These are phyloP conservation scores for Maudiozyma humilis DNA, from an alignment of 1,139 yeast genomes.

Conservation along the genomic window DNA sequence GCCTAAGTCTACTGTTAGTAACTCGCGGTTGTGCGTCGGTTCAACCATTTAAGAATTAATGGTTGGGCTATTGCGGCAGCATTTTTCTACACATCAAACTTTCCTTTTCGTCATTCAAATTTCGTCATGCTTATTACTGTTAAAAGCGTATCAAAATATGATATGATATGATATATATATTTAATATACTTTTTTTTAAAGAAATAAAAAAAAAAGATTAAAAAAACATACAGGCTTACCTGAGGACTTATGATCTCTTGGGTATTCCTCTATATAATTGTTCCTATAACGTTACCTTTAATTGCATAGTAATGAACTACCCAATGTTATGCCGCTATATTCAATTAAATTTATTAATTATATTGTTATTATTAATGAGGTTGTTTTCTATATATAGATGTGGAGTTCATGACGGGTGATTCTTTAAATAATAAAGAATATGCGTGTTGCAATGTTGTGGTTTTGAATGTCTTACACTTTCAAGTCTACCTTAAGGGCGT, in stretches of 20 bases:
- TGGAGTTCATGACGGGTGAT: no score
- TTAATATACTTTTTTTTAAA: background rate
- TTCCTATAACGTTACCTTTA: no score
- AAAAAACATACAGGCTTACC: no score
- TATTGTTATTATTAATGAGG: no score
- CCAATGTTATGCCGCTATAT: no score
- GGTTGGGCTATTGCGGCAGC: background rate
- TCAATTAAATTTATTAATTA: no score
- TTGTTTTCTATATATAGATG: no score
- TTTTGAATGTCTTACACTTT: background rate
- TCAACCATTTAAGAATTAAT: background rate
- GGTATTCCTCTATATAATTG: no score
- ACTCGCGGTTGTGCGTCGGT: background rate
- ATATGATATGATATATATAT: conserved; percentile 3
- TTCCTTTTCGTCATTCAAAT: conserved; percentile 1
- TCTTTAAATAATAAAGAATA: background rate
- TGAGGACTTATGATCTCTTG: no score
- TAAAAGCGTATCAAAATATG: conserved; percentile 2
- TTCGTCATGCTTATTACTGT: background rate
- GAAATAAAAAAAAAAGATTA: background rate
- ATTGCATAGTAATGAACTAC: no score
- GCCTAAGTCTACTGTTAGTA: conserved; percentile 19
- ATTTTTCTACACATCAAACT: background rate
- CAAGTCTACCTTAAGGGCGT: conserved; percentile 37
- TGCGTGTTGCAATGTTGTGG: background rate